These are phyloP conservation scores for Ascocoryne sarcoides DNA, from an alignment of 2,329 filamentous ascomycete genomes.

Conservation along the genomic window DNA sequence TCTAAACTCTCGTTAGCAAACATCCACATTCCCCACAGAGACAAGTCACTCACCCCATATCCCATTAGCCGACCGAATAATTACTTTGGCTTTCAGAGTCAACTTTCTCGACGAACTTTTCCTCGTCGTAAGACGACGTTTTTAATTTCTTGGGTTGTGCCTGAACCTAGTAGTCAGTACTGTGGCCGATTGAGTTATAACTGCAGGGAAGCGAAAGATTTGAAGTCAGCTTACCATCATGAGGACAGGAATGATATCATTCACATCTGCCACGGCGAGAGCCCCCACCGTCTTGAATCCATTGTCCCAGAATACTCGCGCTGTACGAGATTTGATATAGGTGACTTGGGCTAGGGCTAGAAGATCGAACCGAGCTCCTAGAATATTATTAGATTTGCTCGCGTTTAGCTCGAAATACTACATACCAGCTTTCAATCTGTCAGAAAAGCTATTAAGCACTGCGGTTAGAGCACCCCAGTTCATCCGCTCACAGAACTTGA, in stretches of 20 bases:
- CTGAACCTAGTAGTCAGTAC: too few species aligned
- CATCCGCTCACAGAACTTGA: conserved; percentile 73
- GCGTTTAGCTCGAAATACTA: conserved; percentile 1
- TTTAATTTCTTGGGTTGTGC: conserved; percentile 59
- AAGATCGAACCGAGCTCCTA: conserved; percentile 59
- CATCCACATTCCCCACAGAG: background rate
- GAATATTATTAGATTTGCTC: background rate
- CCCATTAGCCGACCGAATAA: conserved; percentile 58
- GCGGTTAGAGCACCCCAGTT: conserved; percentile 64
- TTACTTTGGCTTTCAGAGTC: conserved; percentile 56
- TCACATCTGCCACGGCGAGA: conserved; percentile 59
- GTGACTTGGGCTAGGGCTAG: conserved; percentile 63
- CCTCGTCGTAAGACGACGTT: conserved; percentile 45
- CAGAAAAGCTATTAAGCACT: conserved; percentile 66
- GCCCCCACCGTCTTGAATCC: conserved; percentile 60
- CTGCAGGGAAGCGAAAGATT: too few species aligned
- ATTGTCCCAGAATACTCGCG: conserved; percentile 66
- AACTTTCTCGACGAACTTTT: conserved; percentile 57
- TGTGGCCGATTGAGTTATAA: too few species aligned
- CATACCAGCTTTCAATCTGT: conserved; percentile 53
- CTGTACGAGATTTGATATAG: conserved; percentile 70
- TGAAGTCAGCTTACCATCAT: conserved; percentile 49
- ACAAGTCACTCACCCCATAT: conserved; percentile 43
- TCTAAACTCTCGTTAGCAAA: conserved; percentile 2
- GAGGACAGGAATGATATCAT: conserved; percentile 61